Base-by-base conservation (phyloP, 768 basidiomycete species). In the Cubamyces sp. region DNA sequence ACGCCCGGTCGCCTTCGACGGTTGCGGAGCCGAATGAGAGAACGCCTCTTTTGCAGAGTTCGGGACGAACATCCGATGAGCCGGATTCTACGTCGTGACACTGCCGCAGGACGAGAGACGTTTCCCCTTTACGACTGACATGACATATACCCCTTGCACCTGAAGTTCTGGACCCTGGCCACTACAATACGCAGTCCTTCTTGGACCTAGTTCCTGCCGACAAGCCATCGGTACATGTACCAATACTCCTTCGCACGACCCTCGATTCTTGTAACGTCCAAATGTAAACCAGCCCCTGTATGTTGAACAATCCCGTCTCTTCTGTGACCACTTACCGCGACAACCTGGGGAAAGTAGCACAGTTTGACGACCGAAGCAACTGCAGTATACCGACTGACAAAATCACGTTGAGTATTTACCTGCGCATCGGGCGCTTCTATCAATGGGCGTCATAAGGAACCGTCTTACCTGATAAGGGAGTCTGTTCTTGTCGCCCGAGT, bases 401-500 rank as follows among this genome's bases (percentile, higher is more conserved):
- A 34, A 34, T 34, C 34, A 34, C 34, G 34, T 34, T 34, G 34
- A 34, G 34, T 12, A 19, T 43, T 11, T 43, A 18, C 16, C 8
- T 40, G n/a, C 16, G 19, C 3, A 3, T 8, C 39, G 37, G n/a
- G 51, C 37, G 34, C 51, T 19, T 41, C 11, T 14, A 25, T 14
- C 8, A 3, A 5, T 5, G 7, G 54, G 19, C 25, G 19, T 16
- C 30, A 43, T 30, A 30, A 37, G 47, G 54, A 61, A 48, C 52
- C 47, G 41, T 55, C 48, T 30, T 62, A 57, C 49, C 55, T 21
- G 25, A 39, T 52, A 51, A 26, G 55, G 61, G n/a, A 57, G 6
- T 18, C 8, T 16, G 55, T 52, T 57, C 61, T 62, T 62, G 61
- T 62, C 12, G 16, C 15, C 42, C 54, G 48, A 57, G 61, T 62